Base-by-base conservation (phyloP, 202 grass and related monocot species). In the Zizania palustris region DNA sequence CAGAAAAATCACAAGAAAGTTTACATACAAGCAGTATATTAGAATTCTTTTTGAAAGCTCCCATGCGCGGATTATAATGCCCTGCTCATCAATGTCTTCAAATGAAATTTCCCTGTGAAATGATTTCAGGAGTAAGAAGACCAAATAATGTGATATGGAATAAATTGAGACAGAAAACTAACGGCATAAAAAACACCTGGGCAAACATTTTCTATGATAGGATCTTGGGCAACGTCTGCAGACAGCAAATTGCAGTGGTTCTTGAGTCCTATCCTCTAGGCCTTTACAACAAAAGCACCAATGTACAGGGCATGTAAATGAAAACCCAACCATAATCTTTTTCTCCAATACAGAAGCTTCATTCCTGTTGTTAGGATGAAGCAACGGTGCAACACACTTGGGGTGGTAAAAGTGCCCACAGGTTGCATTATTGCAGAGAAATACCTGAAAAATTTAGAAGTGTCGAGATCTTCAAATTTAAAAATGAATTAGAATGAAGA, bases 321-420 rank as follows among this genome's bases (percentile, higher is more conserved):
- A 79, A 76, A 83, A 61, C 35, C 87, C 87, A 66, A 63, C 60
- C 10, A 61, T 15, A 69, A 93, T 87, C 46, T 84, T 85, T 73
- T 74, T 90, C 75, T 88, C 70, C 53, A 78, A 81, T 71, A 86
- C 79, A 34, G 67, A 85, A 55, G 51, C 65, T 63, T 81, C 71
- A 80, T 69, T 64, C 60, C 76, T 80, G 49, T 80, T 76, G 13
- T 74, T 69, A 73, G 87, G 87, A 44, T 53, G 75, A 68, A 88
- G 75, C 54, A 81, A 73, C 76, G 78, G 60, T 0, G 84, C 84
- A 55, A 90, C 84, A 46, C 91, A 93, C 7, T 76, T 90, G 37
- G 90, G 77, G 58, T 93, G 90, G 84, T 87, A 93, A 61, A 90
- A 93, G 49, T 87, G 83, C 10, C 90, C 90, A 60, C 90, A 93